Evolutionary conservation across 352 stramenopile species (phyloP).

Genomic region (Phytophthora melonis): DNA sequence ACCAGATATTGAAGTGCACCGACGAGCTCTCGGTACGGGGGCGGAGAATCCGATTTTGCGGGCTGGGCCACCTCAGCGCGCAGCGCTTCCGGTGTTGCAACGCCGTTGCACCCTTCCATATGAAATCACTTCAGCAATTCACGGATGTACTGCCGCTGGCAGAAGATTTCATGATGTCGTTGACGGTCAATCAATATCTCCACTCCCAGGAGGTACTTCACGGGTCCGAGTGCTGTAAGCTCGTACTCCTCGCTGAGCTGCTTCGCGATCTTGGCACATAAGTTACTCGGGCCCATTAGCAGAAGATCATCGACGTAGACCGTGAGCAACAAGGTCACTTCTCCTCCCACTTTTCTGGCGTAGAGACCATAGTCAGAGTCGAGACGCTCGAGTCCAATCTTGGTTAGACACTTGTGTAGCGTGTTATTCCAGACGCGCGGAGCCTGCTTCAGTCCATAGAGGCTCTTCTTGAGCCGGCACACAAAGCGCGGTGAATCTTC

Average conservation of each 20-base stretch:
- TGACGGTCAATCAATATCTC: constrained; percentile 11
- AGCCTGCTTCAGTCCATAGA: not conserved
- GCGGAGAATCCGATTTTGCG: not conserved
- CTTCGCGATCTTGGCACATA: not conserved
- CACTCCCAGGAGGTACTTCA: constrained; percentile 15
- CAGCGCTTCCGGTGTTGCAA: not conserved
- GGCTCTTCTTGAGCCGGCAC: not conserved
- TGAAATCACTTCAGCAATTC: constrained; percentile 1
- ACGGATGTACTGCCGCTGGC: constrained; percentile 4
- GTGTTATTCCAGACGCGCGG: constrained; percentile 24
- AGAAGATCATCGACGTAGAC: constrained; percentile 23
- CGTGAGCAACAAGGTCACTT: constrained; percentile 1
- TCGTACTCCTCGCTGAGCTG: constrained; percentile 18
- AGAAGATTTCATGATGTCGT: not conserved
- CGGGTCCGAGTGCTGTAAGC: constrained; percentile 24
- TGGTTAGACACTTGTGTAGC: constrained; percentile 2
- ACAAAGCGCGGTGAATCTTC: not conserved
- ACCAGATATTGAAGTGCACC: not conserved
- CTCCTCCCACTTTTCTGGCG: not conserved
- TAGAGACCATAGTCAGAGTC: constrained; percentile 18
- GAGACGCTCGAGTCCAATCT: constrained; percentile 7
- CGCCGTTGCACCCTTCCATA: not conserved
- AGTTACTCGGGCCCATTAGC: not conserved
- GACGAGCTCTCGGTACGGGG: constrained; percentile 3
- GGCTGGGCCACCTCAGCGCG: constrained; percentile 1